Base-by-base conservation (phyloP, 1,139 yeast species). In the Candida pseudoviswanathii region DNA sequence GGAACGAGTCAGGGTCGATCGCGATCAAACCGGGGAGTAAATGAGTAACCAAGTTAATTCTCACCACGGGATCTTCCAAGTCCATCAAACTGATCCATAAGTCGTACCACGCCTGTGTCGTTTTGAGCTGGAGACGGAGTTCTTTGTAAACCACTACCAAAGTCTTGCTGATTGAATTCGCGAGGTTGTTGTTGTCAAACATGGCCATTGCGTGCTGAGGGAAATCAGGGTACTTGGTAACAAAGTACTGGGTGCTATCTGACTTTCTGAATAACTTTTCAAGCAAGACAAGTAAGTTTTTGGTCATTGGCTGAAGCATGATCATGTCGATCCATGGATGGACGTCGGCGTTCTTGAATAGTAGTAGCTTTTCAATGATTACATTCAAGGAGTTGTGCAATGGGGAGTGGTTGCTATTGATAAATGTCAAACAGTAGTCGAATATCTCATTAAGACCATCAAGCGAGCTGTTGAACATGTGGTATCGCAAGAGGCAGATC, bases 351-450 rank as follows among this genome's bases (percentile, higher is more conserved):
- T 48, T 46, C 24, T 44, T 16, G 25, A 51, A 51, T 7, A 22
- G 8, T 27, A 85, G 64, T 43, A 85, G 59, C 55, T 85, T 86
- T 3, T 65, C 56, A 46, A 88, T 76, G 37, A 89, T 62, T 38
- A 83, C 87, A 49, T 75, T 77, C 46, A 89, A 65, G 0, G 95
- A 85, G 56, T 85, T 87, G 5, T 85, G 82, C 33, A 88, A 67
- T 0, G 95, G 84, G 1, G 89, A 83, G 4, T 87, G 84, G 1
- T 89, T 80, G 47, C 84, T 88, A 47, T 82, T 83, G 83, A 91
- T 83, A 58, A 82, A 84, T 55, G 84, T 90, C 44, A 85, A 67
- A 7, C 86, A 77, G 60, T 80, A 85, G 33, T 72, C 71, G 59
- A 85, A 84, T 2, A 68, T 50, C 8, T 16, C 11, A 37, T 52